phyloP scores from a whole-genome alignment of 352 stramenopile species.

The Phytopythium vexans region DNA sequence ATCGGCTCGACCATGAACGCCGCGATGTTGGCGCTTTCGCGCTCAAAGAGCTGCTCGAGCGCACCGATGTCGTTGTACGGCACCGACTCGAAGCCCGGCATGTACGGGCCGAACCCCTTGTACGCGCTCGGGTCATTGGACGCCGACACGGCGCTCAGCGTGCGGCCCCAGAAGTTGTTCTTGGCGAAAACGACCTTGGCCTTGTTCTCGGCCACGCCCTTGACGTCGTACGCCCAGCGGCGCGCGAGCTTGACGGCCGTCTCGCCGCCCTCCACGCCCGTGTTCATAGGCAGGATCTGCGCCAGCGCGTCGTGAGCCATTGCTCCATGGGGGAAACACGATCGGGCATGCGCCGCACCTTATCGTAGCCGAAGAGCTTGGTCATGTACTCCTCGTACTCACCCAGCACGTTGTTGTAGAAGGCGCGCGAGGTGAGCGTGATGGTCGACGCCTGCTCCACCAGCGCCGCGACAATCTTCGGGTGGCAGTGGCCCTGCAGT shows the following conservation, averaged over 20 bases:
- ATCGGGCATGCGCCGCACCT: slow-evolving; percentile 31
- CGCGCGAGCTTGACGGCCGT: slow-evolving; percentile 97
- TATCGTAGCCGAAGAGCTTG: slow-evolving; percentile 96
- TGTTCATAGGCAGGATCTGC: slow-evolving; percentile 98
- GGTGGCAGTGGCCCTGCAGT: slow-evolving; percentile 96
- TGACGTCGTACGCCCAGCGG: slow-evolving; percentile 97
- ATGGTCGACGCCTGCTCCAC: slow-evolving; percentile 93
- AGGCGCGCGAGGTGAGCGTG: slow-evolving; percentile 97
- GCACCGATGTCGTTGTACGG: slow-evolving; percentile 94
- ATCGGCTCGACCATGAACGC: slow-evolving; percentile 99
- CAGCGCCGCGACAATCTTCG: slow-evolving; percentile 95
- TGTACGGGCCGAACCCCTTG: slow-evolving; percentile 95
- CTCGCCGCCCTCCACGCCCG: slow-evolving; percentile 98
- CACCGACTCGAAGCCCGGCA: slow-evolving; percentile 94
- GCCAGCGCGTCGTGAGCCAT: slow-evolving; percentile 1
- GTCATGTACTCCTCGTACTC: slow-evolving; percentile 98
- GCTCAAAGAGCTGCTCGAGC: slow-evolving; percentile 78
- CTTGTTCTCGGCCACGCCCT: slow-evolving; percentile 92
- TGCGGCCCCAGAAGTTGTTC: slow-evolving; percentile 99
- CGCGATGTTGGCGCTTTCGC: slow-evolving; percentile 89
- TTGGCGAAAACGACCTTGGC: slow-evolving; percentile 95
- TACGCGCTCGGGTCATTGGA: slow-evolving; percentile 90
- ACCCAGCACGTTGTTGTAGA: slow-evolving; percentile 97
- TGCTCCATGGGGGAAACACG: neutral
- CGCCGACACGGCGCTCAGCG: slow-evolving; percentile 95